These are phyloP conservation scores for Guillardia theta DNA, from an alignment of 78 protist species.

Conservation along the genomic window DNA sequence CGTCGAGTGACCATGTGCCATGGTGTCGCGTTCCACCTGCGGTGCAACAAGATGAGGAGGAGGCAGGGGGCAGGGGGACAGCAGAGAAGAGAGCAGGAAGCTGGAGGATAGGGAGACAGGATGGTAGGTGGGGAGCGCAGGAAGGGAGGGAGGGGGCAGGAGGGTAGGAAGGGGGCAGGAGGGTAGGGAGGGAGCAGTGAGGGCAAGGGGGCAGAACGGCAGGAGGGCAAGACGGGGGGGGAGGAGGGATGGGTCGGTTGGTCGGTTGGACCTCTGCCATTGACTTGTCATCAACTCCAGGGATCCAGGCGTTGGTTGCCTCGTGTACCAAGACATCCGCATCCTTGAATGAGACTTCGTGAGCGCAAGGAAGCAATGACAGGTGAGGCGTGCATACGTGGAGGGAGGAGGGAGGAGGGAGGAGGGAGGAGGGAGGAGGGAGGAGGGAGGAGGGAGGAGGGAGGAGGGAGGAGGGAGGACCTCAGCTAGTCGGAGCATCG, in stretches of 20 bases:
- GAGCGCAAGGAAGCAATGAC: not conserved
- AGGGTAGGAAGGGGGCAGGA: not conserved
- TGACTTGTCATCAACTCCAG: not conserved
- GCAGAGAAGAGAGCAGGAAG: not conserved
- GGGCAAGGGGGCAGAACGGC: not conserved
- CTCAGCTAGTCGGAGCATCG: not conserved
- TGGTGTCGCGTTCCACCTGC: not conserved
- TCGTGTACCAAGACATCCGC: constrained; percentile 52
- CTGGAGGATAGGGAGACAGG: not conserved
- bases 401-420: not conserved
- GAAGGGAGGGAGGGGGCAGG: not conserved
- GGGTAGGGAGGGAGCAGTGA: not conserved
- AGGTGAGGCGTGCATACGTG: no score
- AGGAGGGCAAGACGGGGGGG: not conserved
- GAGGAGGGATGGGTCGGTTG: not conserved
- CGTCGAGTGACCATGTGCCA: constrained; percentile 59
- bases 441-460: not conserved
- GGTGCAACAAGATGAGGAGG: not conserved
- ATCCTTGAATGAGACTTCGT: not conserved
- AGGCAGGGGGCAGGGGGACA: not conserved
- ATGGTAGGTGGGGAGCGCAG: not conserved
- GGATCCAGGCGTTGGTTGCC: constrained; percentile 48
- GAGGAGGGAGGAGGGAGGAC: not conserved
- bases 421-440: not conserved
- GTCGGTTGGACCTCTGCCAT: no score